Percentiles rank a stretch among this genome's conserved stretches.
Conservation (phyloP, 2,329 filamentous ascomycete species). For the Claviceps maximensis region DNA sequence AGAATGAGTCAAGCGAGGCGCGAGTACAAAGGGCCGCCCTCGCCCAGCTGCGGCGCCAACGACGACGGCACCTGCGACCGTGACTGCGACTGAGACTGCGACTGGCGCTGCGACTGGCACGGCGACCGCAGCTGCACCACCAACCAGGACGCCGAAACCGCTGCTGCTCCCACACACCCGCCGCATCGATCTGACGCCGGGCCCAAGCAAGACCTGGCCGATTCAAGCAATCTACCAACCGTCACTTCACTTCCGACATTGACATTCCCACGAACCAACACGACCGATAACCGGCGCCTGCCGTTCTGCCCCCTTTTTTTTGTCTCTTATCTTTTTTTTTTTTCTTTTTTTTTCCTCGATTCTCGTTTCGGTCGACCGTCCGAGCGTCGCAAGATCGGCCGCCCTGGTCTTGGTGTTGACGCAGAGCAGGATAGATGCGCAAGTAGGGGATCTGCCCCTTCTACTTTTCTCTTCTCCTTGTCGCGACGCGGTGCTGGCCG, state of each 20-base stretch:
- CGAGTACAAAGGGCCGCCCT: constrained; percentile 20
- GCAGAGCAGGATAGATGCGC: not conserved
- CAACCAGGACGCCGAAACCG: not conserved
- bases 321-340: not conserved
- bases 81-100: no score
- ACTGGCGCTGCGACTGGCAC: no score
- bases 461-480: not conserved
- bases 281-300: not conserved
- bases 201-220: not conserved
- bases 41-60: constrained; percentile 6
- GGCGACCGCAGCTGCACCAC: not conserved
- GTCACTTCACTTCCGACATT: not conserved
- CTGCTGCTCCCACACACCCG: not conserved
- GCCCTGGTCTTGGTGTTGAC: no score
- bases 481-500: not conserved
- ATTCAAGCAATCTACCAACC: not conserved
- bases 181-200: not conserved
- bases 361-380: not conserved
- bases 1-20: constrained; percentile 24
- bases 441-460: not conserved
- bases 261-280: not conserved
- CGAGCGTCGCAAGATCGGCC: not conserved
- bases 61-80: not conserved
- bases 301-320: not conserved
- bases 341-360: not conserved